Evolutionary conservation across 2,329 filamentous ascomycete species (phyloP).

Genomic region (Phialophora tarda): DNA sequence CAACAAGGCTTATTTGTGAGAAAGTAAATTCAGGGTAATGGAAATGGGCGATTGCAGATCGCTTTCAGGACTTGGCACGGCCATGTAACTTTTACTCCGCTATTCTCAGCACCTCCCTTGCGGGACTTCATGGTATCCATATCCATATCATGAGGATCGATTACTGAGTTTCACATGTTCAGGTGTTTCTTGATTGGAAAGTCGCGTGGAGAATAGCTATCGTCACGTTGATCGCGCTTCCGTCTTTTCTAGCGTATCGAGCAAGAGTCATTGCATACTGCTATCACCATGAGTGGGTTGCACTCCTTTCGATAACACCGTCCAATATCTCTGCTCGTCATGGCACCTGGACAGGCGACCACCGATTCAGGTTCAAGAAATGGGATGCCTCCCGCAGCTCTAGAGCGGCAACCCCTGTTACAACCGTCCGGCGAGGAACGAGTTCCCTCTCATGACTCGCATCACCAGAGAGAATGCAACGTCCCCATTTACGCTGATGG

Average conservation of each 20-base stretch:
- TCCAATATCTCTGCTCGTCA: not conserved
- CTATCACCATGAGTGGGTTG: not conserved
- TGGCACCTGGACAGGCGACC: not conserved
- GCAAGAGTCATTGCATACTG: not conserved
- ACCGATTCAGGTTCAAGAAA: not conserved
- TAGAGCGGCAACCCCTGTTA: not conserved
- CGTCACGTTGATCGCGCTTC: not conserved
- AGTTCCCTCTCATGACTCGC: not conserved
- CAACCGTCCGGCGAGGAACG: not conserved
- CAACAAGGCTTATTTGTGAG: no score
- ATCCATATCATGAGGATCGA: not conserved
- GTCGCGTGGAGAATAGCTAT: no score
- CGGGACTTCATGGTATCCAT: not conserved
- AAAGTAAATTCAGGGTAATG: no score
- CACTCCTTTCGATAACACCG: not conserved
- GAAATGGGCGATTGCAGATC: no score
- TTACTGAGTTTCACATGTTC: not conserved
- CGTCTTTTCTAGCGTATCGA: not conserved
- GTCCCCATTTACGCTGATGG: not conserved
- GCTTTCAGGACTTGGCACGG: no score
- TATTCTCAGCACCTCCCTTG: not conserved
- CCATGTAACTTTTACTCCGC: not conserved
- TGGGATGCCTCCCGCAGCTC: no score
- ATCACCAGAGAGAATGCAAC: not conserved
- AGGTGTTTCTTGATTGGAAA: not conserved